Conservation (phyloP, 2,329 filamentous ascomycete genomes). For the Trichoderma pleuroti region DNA sequence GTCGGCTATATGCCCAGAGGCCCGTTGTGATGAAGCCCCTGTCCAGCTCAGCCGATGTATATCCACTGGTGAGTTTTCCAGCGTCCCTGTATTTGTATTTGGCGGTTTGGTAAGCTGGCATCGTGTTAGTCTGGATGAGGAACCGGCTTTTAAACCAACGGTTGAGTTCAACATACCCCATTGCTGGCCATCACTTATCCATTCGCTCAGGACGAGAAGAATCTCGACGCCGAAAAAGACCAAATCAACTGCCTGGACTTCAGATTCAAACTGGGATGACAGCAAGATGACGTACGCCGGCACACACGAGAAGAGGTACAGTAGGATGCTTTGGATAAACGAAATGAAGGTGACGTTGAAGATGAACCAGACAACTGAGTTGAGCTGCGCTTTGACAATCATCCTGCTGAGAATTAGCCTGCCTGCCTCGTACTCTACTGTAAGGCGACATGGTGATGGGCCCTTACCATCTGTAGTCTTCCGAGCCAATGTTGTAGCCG, state of each 20-base stretch:
- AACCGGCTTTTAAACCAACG: neutral
- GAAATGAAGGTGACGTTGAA: constrained; percentile 92
- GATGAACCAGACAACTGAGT: constrained; percentile 66
- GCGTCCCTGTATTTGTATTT: constrained; percentile 73
- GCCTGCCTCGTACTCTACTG: neutral
- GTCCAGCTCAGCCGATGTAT: constrained; percentile 72
- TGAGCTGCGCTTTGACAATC: constrained; percentile 65
- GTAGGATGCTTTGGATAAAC: constrained; percentile 74
- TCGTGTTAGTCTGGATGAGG: neutral
- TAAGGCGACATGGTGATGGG: neutral
- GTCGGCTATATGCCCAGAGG: constrained; percentile 82
- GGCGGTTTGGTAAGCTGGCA: constrained; percentile 71
- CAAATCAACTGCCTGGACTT: constrained; percentile 45
- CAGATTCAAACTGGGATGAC: constrained; percentile 58
- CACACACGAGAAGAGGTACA: constrained; percentile 68
- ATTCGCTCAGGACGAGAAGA: constrained; percentile 61
- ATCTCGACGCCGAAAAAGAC: constrained; percentile 46
- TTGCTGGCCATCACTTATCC: constrained; percentile 86
- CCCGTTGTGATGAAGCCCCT: constrained; percentile 84
- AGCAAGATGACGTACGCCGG: constrained; percentile 84
- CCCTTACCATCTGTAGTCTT: constrained; percentile 82
- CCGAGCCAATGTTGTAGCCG: constrained; percentile 81
- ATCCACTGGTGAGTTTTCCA: constrained; percentile 64
- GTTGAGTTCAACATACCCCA: constrained; percentile 57
- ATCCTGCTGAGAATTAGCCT: constrained; percentile 45